phyloP scores from a whole-genome alignment of 1,139 yeast species.

The Suhomyces chickasaworum region DNA sequence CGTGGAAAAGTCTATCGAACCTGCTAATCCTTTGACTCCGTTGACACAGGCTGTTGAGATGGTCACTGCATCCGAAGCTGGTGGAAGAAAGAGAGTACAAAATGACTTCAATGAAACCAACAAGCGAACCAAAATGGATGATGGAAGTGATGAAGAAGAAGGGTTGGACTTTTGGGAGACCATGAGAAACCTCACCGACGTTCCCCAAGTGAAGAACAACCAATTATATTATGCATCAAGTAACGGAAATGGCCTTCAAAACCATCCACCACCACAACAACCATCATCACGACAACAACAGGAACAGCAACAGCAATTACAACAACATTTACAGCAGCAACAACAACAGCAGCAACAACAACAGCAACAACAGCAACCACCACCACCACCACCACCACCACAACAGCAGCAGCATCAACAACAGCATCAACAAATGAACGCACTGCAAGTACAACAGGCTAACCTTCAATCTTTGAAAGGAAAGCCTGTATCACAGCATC shows the following conservation, averaged over 20 bases:
- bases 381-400: slow-evolving; percentile 10
- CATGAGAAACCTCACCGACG: slow-evolving; percentile 51
- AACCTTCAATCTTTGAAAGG: not conserved
- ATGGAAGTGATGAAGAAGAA: slow-evolving; percentile 30
- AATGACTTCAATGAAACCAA: slow-evolving; percentile 11
- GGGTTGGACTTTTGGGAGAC: slow-evolving; percentile 74
- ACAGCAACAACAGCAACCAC: slow-evolving; percentile 23
- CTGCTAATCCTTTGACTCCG: slow-evolving; percentile 37
- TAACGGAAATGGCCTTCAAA: slow-evolving; percentile 21
- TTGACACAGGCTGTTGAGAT: slow-evolving; percentile 48
- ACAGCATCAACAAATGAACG: not conserved
- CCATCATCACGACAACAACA: not conserved
- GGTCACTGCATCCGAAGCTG: slow-evolving; percentile 41
- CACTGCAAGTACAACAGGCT: not conserved
- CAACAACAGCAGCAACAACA: slow-evolving; percentile 1
- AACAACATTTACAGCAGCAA: slow-evolving; percentile 15
- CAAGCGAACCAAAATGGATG: slow-evolving; percentile 17
- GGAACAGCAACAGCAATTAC: slow-evolving; percentile 19
- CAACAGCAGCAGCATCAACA: slow-evolving; percentile 7
- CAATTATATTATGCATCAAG: slow-evolving; percentile 38
- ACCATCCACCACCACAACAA: slow-evolving; percentile 14
- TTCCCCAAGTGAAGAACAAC: slow-evolving; percentile 27
- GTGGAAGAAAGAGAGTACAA: slow-evolving; percentile 12
- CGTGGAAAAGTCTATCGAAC: slow-evolving; percentile 1
- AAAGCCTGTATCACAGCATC: slow-evolving; percentile 51